phyloP scores from a whole-genome alignment of 116 monocot genomes.

The Dioscorea cayenensis region DNA sequence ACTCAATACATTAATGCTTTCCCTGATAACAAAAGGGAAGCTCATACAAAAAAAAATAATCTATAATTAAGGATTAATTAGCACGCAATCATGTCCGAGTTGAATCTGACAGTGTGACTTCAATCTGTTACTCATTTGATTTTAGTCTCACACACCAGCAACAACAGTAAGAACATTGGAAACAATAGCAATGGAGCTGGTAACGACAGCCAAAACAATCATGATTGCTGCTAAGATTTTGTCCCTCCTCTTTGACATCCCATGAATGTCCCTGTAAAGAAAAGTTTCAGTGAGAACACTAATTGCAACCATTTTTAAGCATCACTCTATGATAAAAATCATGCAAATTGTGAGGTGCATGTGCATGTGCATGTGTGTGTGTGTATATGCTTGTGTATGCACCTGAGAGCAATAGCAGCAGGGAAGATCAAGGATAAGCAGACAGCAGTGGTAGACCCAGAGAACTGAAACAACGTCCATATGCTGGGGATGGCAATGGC shows the following conservation, averaged over 20 bases:
- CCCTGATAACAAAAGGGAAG: too few species aligned
- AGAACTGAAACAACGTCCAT: conserved; percentile 78
- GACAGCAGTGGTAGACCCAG: conserved; percentile 74
- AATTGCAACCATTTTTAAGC: neutral
- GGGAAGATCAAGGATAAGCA: conserved; percentile 88
- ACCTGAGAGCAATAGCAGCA: conserved; percentile 78
- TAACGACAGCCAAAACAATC: conserved; percentile 62
- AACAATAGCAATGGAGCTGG: conserved; percentile 63
- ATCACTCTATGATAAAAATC: neutral
- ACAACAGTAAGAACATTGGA: conserved; percentile 34
- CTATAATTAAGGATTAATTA: too few species aligned
- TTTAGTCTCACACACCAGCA: neutral
- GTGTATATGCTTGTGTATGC: neutral
- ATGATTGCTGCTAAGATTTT: conserved; percentile 57
- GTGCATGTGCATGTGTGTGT: neutral
- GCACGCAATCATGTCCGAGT: too few species aligned
- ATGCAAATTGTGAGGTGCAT: neutral
- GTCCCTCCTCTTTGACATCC: conserved; percentile 53
- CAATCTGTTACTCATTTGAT: too few species aligned
- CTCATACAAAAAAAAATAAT: too few species aligned
- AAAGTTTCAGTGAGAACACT: neutral
- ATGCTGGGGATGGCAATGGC: conserved; percentile 84
- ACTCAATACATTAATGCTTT: too few species aligned
- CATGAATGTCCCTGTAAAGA: conserved; percentile 63
- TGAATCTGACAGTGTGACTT: too few species aligned